Evolutionary conservation across 2,329 filamentous ascomycete species (phyloP).

Genomic region (Nigrograna mackinnonii): DNA sequence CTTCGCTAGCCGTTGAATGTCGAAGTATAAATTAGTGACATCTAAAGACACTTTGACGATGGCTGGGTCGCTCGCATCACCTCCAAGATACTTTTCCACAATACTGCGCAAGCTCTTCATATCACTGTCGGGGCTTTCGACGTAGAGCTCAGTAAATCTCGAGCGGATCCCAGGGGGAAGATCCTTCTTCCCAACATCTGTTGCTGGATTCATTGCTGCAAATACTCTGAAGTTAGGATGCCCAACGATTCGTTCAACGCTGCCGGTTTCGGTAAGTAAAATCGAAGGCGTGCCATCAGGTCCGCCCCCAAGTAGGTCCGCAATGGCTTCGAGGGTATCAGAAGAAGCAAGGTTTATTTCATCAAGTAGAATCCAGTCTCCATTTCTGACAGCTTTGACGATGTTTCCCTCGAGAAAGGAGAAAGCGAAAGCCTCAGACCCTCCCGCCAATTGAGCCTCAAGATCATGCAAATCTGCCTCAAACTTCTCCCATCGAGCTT

Average conservation of each 20-base stretch:
- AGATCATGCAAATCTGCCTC: slow-evolving; percentile 74
- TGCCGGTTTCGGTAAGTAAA: slow-evolving; percentile 88
- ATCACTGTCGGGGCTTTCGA: slow-evolving; percentile 85
- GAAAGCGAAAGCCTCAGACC: slow-evolving; percentile 82
- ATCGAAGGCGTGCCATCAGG: slow-evolving; percentile 76
- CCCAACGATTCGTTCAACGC: slow-evolving; percentile 85
- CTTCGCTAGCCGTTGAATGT: slow-evolving; percentile 79
- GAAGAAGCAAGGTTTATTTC: slow-evolving; percentile 96
- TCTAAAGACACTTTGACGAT: slow-evolving; percentile 72
- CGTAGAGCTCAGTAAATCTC: slow-evolving; percentile 93
- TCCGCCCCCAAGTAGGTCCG: slow-evolving; percentile 79
- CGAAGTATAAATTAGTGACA: slow-evolving; percentile 84
- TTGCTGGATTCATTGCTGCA: slow-evolving; percentile 98
- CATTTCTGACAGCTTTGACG: slow-evolving; percentile 92
- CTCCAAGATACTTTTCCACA: slow-evolving; percentile 83
- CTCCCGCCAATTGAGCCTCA: slow-evolving; percentile 74
- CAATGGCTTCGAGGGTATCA: slow-evolving; percentile 92
- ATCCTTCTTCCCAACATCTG: slow-evolving; percentile 95
- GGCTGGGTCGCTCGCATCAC: slow-evolving; percentile 67
- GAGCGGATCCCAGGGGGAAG: slow-evolving; percentile 86
- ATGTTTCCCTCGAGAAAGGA: slow-evolving; percentile 96
- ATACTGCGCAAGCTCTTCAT: slow-evolving; percentile 85
- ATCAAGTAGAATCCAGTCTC: slow-evolving; percentile 95
- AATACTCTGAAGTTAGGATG: slow-evolving; percentile 96
- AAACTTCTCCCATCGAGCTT: slow-evolving; percentile 81